Conservation (phyloP, 1,139 yeast species). For the Hemisphaericaspora subhashii region DNA sequence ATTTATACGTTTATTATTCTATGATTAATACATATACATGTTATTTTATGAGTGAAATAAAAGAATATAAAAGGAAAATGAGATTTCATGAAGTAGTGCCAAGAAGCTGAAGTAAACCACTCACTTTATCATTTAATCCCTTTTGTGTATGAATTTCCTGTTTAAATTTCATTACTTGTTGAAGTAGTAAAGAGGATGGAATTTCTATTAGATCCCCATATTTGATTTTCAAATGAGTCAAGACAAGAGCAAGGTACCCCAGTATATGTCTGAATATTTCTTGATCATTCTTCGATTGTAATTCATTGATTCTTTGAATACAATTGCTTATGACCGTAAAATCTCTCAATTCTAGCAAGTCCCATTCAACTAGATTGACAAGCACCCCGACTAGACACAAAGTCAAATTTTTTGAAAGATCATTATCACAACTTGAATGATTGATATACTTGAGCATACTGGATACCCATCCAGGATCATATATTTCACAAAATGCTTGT, state of each 20-base stretch:
- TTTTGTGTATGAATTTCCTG: background rate
- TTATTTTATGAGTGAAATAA: conserved; percentile 1
- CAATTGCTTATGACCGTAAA: conserved; percentile 11
- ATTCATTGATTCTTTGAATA: conserved; percentile 4
- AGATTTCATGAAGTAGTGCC: background rate
- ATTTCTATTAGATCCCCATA: background rate
- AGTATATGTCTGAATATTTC: conserved; percentile 13
- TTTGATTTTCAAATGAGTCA: conserved; percentile 12
- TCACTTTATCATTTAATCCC: background rate
- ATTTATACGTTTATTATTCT: no score
- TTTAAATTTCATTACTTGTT: background rate
- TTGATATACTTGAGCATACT: conserved; percentile 1
- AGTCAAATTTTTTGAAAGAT: conserved; percentile 7
- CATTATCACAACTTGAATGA: background rate
- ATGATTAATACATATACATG: background rate
- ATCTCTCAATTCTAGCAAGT: background rate
- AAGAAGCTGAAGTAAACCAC: background rate
- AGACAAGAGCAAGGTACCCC: conserved; percentile 17
- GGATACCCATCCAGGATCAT: background rate
- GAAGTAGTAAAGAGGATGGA: background rate
- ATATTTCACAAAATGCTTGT: background rate
- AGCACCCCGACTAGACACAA: conserved; percentile 10
- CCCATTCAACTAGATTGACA: conserved; percentile 8
- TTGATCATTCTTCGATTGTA: conserved; percentile 4
- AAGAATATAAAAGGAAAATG: background rate